These are phyloP conservation scores for Rubia tinctorum DNA, from an alignment of 305 asterid species.

Conservation along the genomic window DNA sequence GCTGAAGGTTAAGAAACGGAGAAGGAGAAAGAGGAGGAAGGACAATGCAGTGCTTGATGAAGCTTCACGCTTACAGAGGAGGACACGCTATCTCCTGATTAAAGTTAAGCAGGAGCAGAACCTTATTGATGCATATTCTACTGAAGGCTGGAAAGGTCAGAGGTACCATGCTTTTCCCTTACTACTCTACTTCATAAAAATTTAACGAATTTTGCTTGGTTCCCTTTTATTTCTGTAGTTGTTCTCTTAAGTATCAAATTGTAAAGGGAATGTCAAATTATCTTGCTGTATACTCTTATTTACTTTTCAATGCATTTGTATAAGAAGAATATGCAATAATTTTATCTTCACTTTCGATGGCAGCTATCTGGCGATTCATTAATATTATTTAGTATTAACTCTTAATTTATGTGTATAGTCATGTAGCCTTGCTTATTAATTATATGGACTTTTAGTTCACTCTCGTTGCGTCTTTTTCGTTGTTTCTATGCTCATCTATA, in stretches of 20 bases:
- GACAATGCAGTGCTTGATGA: conserved; percentile 62
- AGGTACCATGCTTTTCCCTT: conserved; percentile 51
- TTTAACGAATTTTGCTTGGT: conserved; percentile 15
- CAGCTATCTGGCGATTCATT: not conserved
- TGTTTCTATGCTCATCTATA: not conserved
- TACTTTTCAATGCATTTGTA: not conserved
- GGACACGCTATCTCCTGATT: conserved; percentile 76
- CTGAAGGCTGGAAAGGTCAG: conserved; percentile 99
- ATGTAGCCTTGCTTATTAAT: not conserved
- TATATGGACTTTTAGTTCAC: not conserved
- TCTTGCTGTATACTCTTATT: not conserved
- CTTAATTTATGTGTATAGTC: not conserved
- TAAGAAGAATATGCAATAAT: not conserved
- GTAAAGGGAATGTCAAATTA: not conserved
- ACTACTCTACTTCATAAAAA: conserved; percentile 11
- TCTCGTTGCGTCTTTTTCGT: not conserved
- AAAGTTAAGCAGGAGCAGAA: conserved; percentile 94
- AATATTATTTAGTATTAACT: not conserved
- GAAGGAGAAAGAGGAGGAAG: conserved; percentile 54
- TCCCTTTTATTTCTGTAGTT: conserved; percentile 6
- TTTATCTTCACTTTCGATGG: not conserved
- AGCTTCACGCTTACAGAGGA: conserved; percentile 78
- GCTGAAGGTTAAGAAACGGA: conserved; percentile 35
- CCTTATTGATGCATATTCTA: conserved; percentile 90
- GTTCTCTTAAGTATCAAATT: not conserved